phyloP scores from a whole-genome alignment of 768 basidiomycete species.

The Cantharellus cinnabarinus region DNA sequence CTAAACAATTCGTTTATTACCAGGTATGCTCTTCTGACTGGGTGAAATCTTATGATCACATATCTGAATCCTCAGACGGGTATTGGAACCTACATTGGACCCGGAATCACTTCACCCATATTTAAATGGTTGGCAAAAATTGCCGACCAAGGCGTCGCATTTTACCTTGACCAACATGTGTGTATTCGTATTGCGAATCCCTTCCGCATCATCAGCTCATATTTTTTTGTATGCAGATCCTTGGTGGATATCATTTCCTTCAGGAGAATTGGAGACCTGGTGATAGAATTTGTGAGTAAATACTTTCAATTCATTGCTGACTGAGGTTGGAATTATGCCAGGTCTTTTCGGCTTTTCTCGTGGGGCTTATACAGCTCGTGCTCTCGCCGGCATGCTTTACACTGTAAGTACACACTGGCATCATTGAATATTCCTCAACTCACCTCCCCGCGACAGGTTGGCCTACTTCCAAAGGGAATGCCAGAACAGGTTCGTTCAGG shows the following conservation, averaged over 20 bases:
- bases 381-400: slow-evolving; percentile 23
- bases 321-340: neutral
- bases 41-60: neutral
- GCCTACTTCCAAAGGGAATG: slow-evolving; percentile 9
- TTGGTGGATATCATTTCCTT: slow-evolving; percentile 6
- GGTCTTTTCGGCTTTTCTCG: slow-evolving; percentile 17
- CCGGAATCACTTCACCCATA: slow-evolving; percentile 46
- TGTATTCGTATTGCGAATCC: no score
- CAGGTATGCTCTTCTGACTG: slow-evolving; percentile 26
- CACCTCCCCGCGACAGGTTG: slow-evolving; percentile 15
- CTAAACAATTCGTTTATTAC: slow-evolving; percentile 48
- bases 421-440: neutral
- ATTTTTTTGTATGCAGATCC: neutral
- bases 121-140: slow-evolving; percentile 33
- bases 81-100: slow-evolving; percentile 29
- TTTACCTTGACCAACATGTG: slow-evolving; percentile 48
- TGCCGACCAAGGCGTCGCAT: slow-evolving; percentile 50
- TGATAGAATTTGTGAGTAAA: slow-evolving; percentile 15
- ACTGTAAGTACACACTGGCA: slow-evolving; percentile 22
- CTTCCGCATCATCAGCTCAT: no score
- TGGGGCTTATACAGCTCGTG: slow-evolving; percentile 13
- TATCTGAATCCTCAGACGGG: slow-evolving; percentile 19
- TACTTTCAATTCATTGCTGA: neutral
- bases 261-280: slow-evolving; percentile 8
- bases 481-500: slow-evolving; percentile 4